Base-by-base conservation (phyloP, 306 rosid genomes). In the Cicer judaicum region DNA sequence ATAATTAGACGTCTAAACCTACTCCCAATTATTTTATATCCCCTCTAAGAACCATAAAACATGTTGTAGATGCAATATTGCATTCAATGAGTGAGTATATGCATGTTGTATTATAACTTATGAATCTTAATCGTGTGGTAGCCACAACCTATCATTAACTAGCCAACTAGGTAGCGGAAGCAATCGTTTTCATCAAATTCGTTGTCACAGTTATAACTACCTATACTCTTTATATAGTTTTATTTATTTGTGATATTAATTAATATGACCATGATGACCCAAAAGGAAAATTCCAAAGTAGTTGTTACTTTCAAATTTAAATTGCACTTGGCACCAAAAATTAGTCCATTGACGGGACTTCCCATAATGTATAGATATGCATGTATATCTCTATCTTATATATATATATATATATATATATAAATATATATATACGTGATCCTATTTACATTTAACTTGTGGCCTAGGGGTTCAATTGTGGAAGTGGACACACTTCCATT, bases 141-240 rank as follows among this genome's bases (percentile, higher is more conserved):
- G 60, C 68, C 69, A 29, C 55, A 44, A 54, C 54, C 72, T 52
- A 46, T 53, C 18, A 60, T 72, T 16, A 66, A 67, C 52, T 29
- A 24, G 67, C 36, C n/a, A 43, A 41, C 76, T 72, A 63, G 68
- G 7, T 9, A 72, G 52, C 9, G 11, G 15, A 70, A 48, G 39
- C 73, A 39, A 69, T 87, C 79, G 29, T 68, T 78, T 78, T 86
- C 87, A 61, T 76, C 10, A 61, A 19, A 81, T 81, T 86, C 68
- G 42, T 39, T 73, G 75, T 84, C 85, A 62, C 71, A 78, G 19
- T 65, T 76, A 76, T 14, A 36, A 11, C 59, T 41, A 78, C n/a
- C 60, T 76, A 76, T 34, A 57, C 53, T 56, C 65, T 15, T 66
- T 50, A 29, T 55, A 8, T 53, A 39, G 9, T 43, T 16, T 70